Base-by-base conservation (phyloP, 2,329 filamentous ascomycete species). In the Didymella keratinophila region DNA sequence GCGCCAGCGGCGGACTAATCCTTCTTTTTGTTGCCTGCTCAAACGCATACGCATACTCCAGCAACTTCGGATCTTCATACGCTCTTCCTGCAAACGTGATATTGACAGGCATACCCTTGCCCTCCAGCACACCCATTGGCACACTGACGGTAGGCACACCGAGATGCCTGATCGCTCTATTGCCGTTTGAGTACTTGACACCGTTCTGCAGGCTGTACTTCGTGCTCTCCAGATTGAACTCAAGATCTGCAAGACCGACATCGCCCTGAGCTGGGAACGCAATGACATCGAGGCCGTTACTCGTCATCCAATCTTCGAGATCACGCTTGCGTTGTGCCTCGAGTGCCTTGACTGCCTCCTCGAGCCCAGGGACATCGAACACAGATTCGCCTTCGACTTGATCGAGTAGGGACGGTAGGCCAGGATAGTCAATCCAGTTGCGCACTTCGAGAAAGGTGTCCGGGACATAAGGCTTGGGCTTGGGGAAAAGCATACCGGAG, bases 81-180 rank as follows among this genome's bases (percentile, higher is more conserved):
- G 81, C 82, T 32, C 77, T 81, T 0, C 79, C 80, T 0, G 79
- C 81, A 65, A 86, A 84, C 0, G 83, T 85, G 11, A 86, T 62
- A 25, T 82, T 82, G 0, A 85, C 76, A 0, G 84, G 84, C 80
- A 86, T 84, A 0, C 67, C 61, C 45, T 76, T 81, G 9, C 79
- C 74, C 1, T 61, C 65, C 74, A 85, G 78, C 1, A 78, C 56
- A 0, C 84, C 84, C 84, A 86, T 86, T 0, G 83, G 79, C 0
- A 85, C 81, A 0, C 78, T 82, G 2, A 86, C 77, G 0, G 81
- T 83, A 0, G 84, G 84, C 0, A 86, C 78, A 0, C 84, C 84
- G 2, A 86, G 73, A 52, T 86, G 84, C 11, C 83, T 75, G 1
- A 87, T 72, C 0, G 80, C 81, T 1, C 82, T 73, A 50, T 85